Percentiles rank a stretch among this genome's conserved stretches.
Conservation (phyloP, 352 stramenopile species). For the Phytophthora quininea region DNA sequence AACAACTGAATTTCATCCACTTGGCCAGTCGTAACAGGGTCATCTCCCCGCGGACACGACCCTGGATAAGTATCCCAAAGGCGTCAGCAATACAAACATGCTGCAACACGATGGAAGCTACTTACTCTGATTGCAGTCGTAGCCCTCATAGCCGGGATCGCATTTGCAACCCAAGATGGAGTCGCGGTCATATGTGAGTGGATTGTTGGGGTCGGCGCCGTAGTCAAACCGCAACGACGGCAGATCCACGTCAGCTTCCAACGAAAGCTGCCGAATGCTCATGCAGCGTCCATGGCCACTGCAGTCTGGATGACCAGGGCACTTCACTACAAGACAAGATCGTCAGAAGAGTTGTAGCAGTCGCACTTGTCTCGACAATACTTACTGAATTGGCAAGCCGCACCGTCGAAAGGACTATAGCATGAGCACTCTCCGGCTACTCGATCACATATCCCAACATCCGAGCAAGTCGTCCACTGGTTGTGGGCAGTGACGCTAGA, state of each 20-base stretch:
- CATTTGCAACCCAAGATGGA: conserved; percentile 90
- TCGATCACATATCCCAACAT: conserved; percentile 63
- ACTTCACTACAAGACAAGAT: conserved; percentile 51
- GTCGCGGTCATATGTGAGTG: conserved; percentile 79
- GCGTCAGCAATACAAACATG: background rate
- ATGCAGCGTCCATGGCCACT: conserved; percentile 81
- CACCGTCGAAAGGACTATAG: conserved; percentile 60
- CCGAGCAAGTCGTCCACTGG: conserved; percentile 61
- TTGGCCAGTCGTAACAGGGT: conserved; percentile 80
- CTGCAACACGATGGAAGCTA: background rate
- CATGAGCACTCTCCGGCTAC: conserved; percentile 65
- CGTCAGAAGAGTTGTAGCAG: background rate
- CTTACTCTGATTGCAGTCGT: conserved; percentile 85
- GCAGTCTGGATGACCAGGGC: conserved; percentile 54
- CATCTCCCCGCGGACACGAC: conserved; percentile 88
- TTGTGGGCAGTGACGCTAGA: conserved; percentile 56
- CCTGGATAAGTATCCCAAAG: conserved; percentile 29
- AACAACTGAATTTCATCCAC: conserved; percentile 86
- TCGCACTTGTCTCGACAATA: background rate
- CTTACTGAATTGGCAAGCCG: conserved; percentile 63
- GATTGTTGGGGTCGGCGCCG: conserved; percentile 67
- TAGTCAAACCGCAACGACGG: conserved; percentile 69
- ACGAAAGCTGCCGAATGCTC: conserved; percentile 69
- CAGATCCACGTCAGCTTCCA: conserved; percentile 60
- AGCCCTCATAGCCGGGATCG: conserved; percentile 89